Conservation (phyloP, 805 yeast species). For the Ogataea philodendri region DNA sequence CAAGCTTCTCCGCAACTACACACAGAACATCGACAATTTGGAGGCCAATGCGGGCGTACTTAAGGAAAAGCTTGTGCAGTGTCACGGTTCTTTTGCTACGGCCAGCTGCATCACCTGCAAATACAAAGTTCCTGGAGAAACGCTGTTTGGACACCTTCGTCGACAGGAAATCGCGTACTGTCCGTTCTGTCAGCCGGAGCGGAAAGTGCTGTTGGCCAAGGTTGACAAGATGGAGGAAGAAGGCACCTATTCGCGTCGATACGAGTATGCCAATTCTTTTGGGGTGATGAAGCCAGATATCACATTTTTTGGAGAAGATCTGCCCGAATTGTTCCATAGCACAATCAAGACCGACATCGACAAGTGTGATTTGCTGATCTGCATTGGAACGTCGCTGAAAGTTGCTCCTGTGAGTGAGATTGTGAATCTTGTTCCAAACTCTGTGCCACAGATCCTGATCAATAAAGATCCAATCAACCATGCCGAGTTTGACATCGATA, state of each 20-base stretch:
- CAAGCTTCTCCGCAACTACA: constrained; percentile 77
- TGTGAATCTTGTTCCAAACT: constrained; percentile 66
- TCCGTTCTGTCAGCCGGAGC: constrained; percentile 55
- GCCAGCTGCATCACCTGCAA: constrained; percentile 83
- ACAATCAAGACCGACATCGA: constrained; percentile 55
- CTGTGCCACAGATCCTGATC: constrained; percentile 80
- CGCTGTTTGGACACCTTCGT: constrained; percentile 58
- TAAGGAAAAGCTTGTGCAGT: constrained; percentile 70
- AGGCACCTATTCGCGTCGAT: constrained; percentile 29
- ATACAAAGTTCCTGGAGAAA: constrained; percentile 61
- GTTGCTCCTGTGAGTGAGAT: constrained; percentile 91
- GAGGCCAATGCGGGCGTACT: constrained; percentile 78
- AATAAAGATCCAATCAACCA: constrained; percentile 75
- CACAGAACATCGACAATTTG: constrained; percentile 87
- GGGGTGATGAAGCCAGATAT: constrained; percentile 93
- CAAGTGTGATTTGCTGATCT: constrained; percentile 73
- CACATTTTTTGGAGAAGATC: constrained; percentile 84
- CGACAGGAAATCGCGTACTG: constrained; percentile 66
- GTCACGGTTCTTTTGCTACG: constrained; percentile 89
- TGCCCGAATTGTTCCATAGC: constrained; percentile 69
- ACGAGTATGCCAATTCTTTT: constrained; percentile 44
- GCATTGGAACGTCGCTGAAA: constrained; percentile 88
- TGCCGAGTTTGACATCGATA: constrained; percentile 72
- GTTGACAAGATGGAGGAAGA: constrained; percentile 34
- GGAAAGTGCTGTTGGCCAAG: constrained; percentile 32